These are phyloP conservation scores for Hypoxylon rickii DNA, from an alignment of 495 filamentous ascomycete genomes.

Conservation along the genomic window DNA sequence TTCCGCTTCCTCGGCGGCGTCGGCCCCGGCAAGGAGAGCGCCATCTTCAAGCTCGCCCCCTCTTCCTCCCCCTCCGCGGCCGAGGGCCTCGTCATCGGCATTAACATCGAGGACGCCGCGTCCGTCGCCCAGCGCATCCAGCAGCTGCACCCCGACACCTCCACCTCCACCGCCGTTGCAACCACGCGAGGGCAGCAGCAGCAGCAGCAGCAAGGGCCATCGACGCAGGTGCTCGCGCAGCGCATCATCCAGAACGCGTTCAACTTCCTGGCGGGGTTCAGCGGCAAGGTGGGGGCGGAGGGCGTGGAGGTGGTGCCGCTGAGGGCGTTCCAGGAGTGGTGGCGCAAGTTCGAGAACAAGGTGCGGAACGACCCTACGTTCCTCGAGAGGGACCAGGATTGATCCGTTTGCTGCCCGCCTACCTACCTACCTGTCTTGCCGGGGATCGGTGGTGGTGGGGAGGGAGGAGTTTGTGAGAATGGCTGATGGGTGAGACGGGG, in stretches of 20 bases:
- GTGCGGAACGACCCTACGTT: constrained; percentile 86
- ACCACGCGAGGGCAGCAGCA: constrained; percentile 18
- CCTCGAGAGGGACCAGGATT: constrained; percentile 76
- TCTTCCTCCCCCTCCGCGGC: constrained; percentile 16
- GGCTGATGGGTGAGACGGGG: background rate
- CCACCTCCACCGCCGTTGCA: background rate
- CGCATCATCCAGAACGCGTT: constrained; percentile 96
- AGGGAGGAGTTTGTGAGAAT: background rate
- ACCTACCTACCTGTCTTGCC: background rate
- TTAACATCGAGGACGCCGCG: constrained; percentile 78
- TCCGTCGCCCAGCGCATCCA: constrained; percentile 68
- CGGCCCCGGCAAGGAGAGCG: constrained; percentile 83
- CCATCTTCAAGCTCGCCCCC: constrained; percentile 73
- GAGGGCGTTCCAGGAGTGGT: constrained; percentile 94
- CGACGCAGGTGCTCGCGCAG: constrained; percentile 81
- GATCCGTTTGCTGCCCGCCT: constrained; percentile 32
- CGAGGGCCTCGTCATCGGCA: constrained; percentile 69
- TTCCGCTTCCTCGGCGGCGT: constrained; percentile 88
- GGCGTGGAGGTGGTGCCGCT: constrained; percentile 86
- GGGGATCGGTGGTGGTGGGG: background rate
- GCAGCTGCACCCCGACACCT: background rate
- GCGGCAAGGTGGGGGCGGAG: constrained; percentile 51
- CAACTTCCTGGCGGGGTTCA: constrained; percentile 92
- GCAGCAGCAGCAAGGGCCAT: constrained; percentile 41
- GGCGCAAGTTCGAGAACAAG: constrained; percentile 91